These are phyloP conservation scores for Silene latifolia DNA, from an alignment of 148 eudicot genomes.

Conservation along the genomic window DNA sequence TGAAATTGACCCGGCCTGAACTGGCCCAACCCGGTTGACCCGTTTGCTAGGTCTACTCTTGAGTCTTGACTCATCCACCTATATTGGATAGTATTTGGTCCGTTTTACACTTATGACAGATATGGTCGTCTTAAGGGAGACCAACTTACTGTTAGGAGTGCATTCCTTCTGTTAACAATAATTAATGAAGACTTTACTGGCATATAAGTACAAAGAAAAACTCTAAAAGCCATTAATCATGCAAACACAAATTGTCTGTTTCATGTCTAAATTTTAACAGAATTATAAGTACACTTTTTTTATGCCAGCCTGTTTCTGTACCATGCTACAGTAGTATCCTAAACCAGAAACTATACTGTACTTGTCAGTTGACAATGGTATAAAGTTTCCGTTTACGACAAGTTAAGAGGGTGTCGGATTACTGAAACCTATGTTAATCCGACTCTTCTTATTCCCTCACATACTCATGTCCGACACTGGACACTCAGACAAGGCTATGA, in stretches of 20 bases:
- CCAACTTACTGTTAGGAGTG: neutral
- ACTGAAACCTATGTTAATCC: neutral
- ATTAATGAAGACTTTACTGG: neutral
- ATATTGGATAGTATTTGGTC: too few species aligned
- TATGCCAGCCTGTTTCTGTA: slow-evolving; percentile 4
- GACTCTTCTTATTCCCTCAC: neutral
- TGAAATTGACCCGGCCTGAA: too few species aligned
- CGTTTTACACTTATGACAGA: too few species aligned
- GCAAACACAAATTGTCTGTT: neutral
- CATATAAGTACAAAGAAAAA: slow-evolving; percentile 4
- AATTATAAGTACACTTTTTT: neutral
- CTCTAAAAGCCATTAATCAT: neutral
- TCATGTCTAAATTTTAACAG: neutral
- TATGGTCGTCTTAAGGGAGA: too few species aligned
- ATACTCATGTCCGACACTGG: too few species aligned
- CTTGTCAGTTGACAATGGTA: neutral
- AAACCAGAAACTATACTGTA: neutral
- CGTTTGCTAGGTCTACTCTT: too few species aligned
- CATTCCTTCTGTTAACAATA: neutral
- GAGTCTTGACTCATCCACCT: too few species aligned
- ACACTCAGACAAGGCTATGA: too few species aligned
- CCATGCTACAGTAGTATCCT: neutral
- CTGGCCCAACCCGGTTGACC: too few species aligned
- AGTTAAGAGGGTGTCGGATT: neutral
- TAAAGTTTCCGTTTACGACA: neutral